Base-by-base conservation (phyloP, 2,329 filamentous ascomycete species). In the Hypoxylon sp. region DNA sequence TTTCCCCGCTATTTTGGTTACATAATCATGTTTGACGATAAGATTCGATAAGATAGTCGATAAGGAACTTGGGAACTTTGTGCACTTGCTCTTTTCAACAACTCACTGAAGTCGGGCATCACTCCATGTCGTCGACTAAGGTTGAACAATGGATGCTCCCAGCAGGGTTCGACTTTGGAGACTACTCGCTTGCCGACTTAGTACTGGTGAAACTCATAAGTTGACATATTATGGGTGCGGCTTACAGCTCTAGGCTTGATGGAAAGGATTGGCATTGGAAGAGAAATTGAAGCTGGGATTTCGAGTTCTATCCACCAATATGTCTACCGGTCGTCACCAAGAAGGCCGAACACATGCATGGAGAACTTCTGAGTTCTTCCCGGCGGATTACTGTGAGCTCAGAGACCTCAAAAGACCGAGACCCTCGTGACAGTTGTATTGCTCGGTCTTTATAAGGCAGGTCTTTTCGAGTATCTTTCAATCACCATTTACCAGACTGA, bases 111-210 rank as follows among this genome's bases (percentile, higher is more conserved):
- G 37, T 4, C 16, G 3, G 12, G n/a, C 8, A 41, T 41, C 37
- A 41, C 16, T 41, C 16, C n/a, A 16, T 11, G 9, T 11, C 30
- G 8, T 34, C 30, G 2, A 19, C n/a, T 41, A n/a, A n/a, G n/a
- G n/a, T n/a, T 41, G 7, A 6, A 19, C 16, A 16, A 41, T 41
- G 37, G 2, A 39, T 19, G 3, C 2, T 19, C 16, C n/a, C n/a
- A n/a, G 50, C 30, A 34, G 50, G 34, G 14, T 53, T 32, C 19
- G n/a, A 52, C 19, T 39, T 25, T 39, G 48, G 39, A 16, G n/a
- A 30, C 29, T 16, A 14, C n/a, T 25, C n/a, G n/a, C 45, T 12
- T 29, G 21, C n/a, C 45, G 25, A n/a, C 25, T 27, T 16, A 16
- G 45, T 16, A 5, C n/a, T n/a, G 45, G 23, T 4, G 45, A 16